Conservation (phyloP, 805 yeast species). For the Myxozyma sirexii region DNA sequence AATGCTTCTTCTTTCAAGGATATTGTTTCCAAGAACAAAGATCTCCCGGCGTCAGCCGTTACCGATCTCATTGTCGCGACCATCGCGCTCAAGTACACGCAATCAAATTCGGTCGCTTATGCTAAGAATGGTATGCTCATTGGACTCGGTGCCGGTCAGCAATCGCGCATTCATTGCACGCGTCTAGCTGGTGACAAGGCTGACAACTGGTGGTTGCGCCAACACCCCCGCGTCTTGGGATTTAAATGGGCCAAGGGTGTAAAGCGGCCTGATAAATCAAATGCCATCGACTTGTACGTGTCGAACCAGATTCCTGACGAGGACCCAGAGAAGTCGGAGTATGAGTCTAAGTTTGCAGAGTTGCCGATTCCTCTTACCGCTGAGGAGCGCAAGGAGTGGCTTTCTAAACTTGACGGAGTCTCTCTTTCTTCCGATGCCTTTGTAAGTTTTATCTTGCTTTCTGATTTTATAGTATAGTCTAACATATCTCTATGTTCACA, state of each 20-base stretch:
- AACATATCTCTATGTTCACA: background rate
- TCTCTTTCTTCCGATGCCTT: constrained; percentile 96
- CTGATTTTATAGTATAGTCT: background rate
- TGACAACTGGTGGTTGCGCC: constrained; percentile 99
- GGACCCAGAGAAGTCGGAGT: constrained; percentile 93
- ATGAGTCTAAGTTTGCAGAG: constrained; percentile 81
- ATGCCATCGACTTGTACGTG: constrained; percentile 93
- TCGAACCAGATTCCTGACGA: constrained; percentile 86
- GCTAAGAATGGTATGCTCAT: constrained; percentile 99
- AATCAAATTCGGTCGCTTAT: constrained; percentile 96
- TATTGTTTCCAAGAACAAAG: constrained; percentile 83
- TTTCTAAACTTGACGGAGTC: constrained; percentile 74
- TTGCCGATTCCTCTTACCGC: constrained; percentile 81
- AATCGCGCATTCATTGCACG: constrained; percentile 98
- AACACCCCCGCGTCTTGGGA: constrained; percentile 89
- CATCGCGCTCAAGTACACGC: constrained; percentile 95
- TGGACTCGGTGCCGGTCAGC: constrained; percentile 99
- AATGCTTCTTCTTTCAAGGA: constrained; percentile 88
- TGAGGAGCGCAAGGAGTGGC: constrained; percentile 88
- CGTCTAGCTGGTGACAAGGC: constrained; percentile 99
- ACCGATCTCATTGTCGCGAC: constrained; percentile 97
- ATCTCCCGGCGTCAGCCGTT: constrained; percentile 85
- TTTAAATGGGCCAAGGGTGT: constrained; percentile 98
- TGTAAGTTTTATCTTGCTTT: constrained; percentile 38
- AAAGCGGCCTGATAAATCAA: constrained; percentile 97